Base-by-base conservation (phyloP, 768 basidiomycete genomes). In the Kwoniella newhampshirensis region DNA sequence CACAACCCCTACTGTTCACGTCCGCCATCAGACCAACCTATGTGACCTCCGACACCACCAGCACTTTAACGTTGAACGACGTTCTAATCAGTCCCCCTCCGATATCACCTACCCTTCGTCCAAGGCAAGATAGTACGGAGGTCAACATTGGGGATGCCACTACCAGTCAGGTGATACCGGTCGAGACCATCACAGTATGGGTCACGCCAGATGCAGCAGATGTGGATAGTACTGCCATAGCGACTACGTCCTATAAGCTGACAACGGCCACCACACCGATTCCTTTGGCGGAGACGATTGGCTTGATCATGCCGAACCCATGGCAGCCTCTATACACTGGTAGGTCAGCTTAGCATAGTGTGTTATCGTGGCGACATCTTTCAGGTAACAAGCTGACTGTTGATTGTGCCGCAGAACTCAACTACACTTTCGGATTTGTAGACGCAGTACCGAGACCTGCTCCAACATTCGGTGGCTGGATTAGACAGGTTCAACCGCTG, bases 231-330 rank as follows among this genome's bases (percentile, higher is more conserved):
- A 57, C 48, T 9, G 52, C 25, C 26, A 55, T 45, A 27, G 18
- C 47, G 4, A 55, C 54, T n/a, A 55, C 32, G 25, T 46, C 23
- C 17, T 41, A 55, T 30, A 55, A 46, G 37, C 21, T 55, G 3
- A 56, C 39, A 11, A 56, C 63, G 9, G 47, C 56, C 4, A 46
- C 32, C 9, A 62, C 62, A 17, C 64, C 70, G 12, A 55, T 71
- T 20, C 64, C 62, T 23, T 47, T 68, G 25, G 59, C 54, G 13
- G 65, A 50, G 7, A 65, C 63, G 28, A 70, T 76, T 44, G 75
- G 75, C 0, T 28, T 76, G 45, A 75, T 76, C 57, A 75, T 76
- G 75, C 75, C 75, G 7, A 66, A 73, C 59, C 75, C 75, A 1
- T 66, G 57, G 41, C 27, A 43, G 1, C 41, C 49, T 25, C 25